Evolutionary conservation across 2,329 filamentous ascomycete species (phyloP).

Genomic region (Aspergillus latus): DNA sequence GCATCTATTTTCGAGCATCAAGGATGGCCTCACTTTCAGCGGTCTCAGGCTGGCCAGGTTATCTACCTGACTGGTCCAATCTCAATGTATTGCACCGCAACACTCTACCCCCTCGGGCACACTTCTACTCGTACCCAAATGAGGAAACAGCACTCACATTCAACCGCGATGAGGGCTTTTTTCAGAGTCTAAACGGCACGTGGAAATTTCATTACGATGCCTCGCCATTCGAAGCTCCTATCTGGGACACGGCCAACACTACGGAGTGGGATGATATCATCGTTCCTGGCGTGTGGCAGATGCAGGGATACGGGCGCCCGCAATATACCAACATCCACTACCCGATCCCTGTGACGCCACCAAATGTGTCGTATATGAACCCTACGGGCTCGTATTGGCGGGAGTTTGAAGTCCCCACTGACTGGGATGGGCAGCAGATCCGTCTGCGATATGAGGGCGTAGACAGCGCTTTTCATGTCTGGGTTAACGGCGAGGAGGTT

Average conservation of each 20-base stretch:
- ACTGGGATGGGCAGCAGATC: constrained; percentile 54
- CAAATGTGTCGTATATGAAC: constrained; percentile 62
- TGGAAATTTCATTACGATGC: constrained; percentile 23
- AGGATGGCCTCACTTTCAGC: constrained; percentile 2
- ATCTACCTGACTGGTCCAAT: constrained; percentile 7
- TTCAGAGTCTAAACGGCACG: constrained; percentile 19
- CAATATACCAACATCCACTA: constrained; percentile 69
- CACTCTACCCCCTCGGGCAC: constrained; percentile 9
- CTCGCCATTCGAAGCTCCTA: constrained; percentile 15
- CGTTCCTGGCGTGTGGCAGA: constrained; percentile 69
- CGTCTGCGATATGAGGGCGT: constrained; percentile 70
- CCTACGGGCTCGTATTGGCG: constrained; percentile 64
- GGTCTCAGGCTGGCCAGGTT: constrained; percentile 3
- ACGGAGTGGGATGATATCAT: constrained; percentile 40
- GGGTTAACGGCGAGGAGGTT: constrained; percentile 62
- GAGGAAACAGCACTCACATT: constrained; percentile 6
- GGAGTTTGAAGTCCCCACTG: constrained; percentile 54
- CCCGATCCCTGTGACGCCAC: constrained; percentile 65
- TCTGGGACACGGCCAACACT: constrained; percentile 13
- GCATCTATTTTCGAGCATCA: too few relatives aligned
- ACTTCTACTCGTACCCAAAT: constrained; percentile 10
- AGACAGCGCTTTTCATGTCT: constrained; percentile 69
- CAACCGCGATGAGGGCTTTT: constrained; percentile 6
- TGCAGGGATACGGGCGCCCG: constrained; percentile 66
- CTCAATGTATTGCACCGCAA: constrained; percentile 12